Evolutionary conservation across 352 stramenopile genomes (phyloP).

Genomic region (Thalassiosira oceanica): DNA sequence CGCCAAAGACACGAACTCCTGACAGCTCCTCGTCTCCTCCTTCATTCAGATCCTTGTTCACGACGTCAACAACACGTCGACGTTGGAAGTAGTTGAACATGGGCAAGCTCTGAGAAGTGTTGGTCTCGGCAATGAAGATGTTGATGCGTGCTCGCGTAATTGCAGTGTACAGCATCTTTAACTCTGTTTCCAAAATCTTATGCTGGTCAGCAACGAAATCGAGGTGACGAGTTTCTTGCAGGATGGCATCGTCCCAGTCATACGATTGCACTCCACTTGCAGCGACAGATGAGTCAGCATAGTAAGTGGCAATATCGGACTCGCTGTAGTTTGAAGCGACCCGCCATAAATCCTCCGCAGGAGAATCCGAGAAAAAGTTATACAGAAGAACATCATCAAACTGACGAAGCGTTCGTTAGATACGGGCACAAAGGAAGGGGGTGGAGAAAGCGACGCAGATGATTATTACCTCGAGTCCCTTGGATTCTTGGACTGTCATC

Average conservation of each 20-base stretch:
- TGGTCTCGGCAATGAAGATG: conserved; percentile 57
- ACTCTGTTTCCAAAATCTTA: conserved; percentile 57
- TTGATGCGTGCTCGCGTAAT: conserved; percentile 56
- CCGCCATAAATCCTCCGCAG: conserved; percentile 30
- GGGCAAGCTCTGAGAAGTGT: conserved; percentile 15
- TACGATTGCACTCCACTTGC: conserved; percentile 38
- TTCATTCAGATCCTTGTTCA: conserved; percentile 15
- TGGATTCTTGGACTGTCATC: conserved; percentile 62
- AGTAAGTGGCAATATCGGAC: conserved; percentile 41
- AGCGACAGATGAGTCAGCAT: conserved; percentile 18
- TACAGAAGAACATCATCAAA: conserved; percentile 62
- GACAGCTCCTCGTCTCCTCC: conserved; percentile 20
- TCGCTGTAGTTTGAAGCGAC: conserved; percentile 37
- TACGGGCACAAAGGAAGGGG: no score
- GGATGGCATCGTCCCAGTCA: conserved; percentile 37
- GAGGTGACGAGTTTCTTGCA: conserved; percentile 29
- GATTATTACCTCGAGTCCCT: conserved; percentile 65
- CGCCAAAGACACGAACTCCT: conserved; percentile 40
- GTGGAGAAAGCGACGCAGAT: no score
- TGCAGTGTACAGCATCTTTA: conserved; percentile 58
- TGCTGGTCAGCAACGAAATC: conserved; percentile 44
- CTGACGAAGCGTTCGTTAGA: no score
- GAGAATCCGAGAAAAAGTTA: conserved; percentile 59
- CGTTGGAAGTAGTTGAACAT: conserved; percentile 59
- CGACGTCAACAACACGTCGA: conserved; percentile 42